Conservation (phyloP, 2,329 filamentous ascomycete genomes). For the Pseudocercospora fijiensis region DNA sequence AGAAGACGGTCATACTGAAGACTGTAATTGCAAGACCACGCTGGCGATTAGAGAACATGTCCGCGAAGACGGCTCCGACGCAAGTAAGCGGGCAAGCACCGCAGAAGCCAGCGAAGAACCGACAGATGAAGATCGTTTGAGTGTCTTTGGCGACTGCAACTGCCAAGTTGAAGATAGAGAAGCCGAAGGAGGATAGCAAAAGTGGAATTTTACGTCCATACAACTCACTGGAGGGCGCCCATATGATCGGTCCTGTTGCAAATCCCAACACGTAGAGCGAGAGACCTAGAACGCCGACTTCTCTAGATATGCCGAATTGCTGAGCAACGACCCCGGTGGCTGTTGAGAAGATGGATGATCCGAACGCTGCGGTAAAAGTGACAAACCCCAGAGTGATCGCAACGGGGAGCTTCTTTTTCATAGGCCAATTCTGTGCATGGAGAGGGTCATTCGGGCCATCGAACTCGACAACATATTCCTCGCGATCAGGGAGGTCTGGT, state of each 20-base stretch:
- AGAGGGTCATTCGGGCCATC: conserved; percentile 78
- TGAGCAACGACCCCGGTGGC: conserved; percentile 45
- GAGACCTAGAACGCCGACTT: conserved; percentile 40
- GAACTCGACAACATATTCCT: conserved; percentile 78
- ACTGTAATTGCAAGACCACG: conserved; percentile 39
- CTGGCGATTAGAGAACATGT: conserved; percentile 38
- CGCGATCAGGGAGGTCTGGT: conserved; percentile 68
- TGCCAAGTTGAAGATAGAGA: conserved; percentile 51
- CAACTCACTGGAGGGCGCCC: conserved; percentile 52
- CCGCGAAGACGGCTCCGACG: conserved; percentile 49
- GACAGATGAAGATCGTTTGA: conserved; percentile 41
- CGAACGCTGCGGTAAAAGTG: conserved; percentile 66
- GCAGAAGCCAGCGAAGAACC: conserved; percentile 41
- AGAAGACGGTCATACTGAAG: conserved; percentile 41
- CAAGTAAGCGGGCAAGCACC: conserved; percentile 48
- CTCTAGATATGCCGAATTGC: conserved; percentile 45
- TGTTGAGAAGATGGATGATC: conserved; percentile 48
- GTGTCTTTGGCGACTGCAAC: conserved; percentile 42
- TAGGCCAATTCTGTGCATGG: conserved; percentile 83
- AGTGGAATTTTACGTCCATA: conserved; percentile 36
- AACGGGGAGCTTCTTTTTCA: conserved; percentile 69
- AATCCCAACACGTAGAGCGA: conserved; percentile 44
- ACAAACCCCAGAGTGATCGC: conserved; percentile 69
- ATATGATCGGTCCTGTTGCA: conserved; percentile 42
- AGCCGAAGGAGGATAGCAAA: conserved; percentile 39